Base-by-base conservation (phyloP, 108 stramenopile species). In the Thalassiosira profunda region DNA sequence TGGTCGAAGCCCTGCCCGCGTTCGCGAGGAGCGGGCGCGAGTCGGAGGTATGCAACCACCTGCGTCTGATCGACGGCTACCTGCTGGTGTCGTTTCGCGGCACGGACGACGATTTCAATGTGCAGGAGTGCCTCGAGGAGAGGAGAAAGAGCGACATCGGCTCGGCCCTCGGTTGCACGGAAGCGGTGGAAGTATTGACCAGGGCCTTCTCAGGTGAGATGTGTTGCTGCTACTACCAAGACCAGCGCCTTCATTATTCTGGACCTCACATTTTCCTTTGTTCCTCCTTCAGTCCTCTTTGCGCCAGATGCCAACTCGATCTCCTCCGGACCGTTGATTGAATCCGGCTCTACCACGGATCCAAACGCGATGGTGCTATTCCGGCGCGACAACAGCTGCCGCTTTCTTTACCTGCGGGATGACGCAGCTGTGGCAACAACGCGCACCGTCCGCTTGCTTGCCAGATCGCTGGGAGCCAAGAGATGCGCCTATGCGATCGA, bases 21-120 rank as follows among this genome's bases (percentile, higher is more conserved):
- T 57, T 79, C 46, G 67, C 73, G 5, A 74, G 45, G 31, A 79
- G 72, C 51, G 55, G 64, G 24, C 31, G 67, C 46, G 77, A 79
- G 15, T 15, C 38, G 18, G 72, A 83, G 58, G 67, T 83, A 9
- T 34, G 61, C 5, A 54, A 72, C 17, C 24, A 75, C 5, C 60
- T 79, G 14, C 60, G 65, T 23, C 58, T 83, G 5, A 77, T 77
- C 34, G 36, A 69, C 60, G 77, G 77, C 34, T 83, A 83, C 48
- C 68, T 83, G 8, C 18, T 75, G 29, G 28, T 67, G 45, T 75
- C 74, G 10, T 67, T 75, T 54, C 51, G 52, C 2, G 58, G 36
- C 8, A n/a, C n/a, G n/a, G n/a, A n/a, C n/a, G n/a, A n/a, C n/a
- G n/a, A n/a, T n/a, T n/a, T n/a, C n/a, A n/a, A n/a, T n/a, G n/a